A percentile compares a stretch with the other conserved stretches of the same genome.
Conservation (phyloP, 2,329 filamentous ascomycete genomes). For the Talaromyces sp. region DNA sequence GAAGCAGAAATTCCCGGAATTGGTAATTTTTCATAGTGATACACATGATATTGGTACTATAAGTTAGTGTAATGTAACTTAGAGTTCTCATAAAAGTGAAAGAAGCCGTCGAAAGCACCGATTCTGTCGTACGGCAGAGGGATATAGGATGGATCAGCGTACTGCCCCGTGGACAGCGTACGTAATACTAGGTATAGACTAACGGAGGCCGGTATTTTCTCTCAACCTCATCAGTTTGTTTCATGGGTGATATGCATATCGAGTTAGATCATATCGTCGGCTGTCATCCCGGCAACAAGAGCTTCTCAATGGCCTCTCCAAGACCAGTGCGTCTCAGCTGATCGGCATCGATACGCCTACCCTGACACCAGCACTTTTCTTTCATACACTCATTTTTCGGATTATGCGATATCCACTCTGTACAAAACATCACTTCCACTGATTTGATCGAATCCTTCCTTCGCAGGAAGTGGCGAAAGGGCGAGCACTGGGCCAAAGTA, state of each 20-base stretch:
- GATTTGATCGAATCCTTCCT: not conserved
- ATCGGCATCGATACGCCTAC: not conserved
- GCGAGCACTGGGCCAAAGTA: not conserved
- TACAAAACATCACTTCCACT: not conserved
- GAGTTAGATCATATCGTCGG: not conserved
- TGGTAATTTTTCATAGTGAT: not conserved
- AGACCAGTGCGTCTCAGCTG: not conserved
- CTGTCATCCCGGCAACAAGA: not conserved
- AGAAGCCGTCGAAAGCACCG: not conserved
- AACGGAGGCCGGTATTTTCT: too few relatives aligned
- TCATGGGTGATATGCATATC: not conserved
- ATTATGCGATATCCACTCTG: not conserved
- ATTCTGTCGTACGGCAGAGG: not conserved
- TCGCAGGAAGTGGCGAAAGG: not conserved
- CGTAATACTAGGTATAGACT: too few relatives aligned
- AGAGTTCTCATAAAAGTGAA: not conserved
- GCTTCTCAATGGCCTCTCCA: not conserved
- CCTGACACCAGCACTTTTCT: not conserved
- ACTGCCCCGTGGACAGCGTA: not conserved
- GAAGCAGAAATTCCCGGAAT: not conserved
- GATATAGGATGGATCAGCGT: not conserved
- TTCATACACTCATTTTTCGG: not conserved
- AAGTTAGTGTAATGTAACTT: too few relatives aligned
- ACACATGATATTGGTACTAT: too few relatives aligned
- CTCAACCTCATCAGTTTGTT: not conserved